These are phyloP conservation scores for Penicillium hordei DNA, from an alignment of 2,329 filamentous ascomycete species.

Conservation along the genomic window DNA sequence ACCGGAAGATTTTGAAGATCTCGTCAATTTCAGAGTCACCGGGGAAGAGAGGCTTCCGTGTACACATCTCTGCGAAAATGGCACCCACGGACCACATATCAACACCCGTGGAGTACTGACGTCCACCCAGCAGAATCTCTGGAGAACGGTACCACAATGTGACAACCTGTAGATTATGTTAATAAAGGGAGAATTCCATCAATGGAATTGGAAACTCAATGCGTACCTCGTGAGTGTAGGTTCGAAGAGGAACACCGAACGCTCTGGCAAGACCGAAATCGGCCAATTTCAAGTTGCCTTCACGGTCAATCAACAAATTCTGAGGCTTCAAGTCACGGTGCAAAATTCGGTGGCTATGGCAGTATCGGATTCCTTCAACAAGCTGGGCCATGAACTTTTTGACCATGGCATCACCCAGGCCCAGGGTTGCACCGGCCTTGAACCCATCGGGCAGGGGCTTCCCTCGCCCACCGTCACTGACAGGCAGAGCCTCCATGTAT, in stretches of 20 bases:
- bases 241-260: conserved; percentile 85
- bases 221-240: conserved; percentile 81
- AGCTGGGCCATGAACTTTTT: conserved; percentile 93
- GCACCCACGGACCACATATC: conserved; percentile 96
- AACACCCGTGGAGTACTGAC: conserved; percentile 89
- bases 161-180: conserved; percentile 61
- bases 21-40: conserved; percentile 92
- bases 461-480: conserved; percentile 79
- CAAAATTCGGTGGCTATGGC: conserved; percentile 81
- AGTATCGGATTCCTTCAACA: conserved; percentile 80
- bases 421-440: conserved; percentile 63
- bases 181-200: not conserved
- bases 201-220: not conserved
- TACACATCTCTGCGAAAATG: conserved; percentile 97
- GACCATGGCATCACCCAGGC: conserved; percentile 75
- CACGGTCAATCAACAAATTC: conserved; percentile 80
- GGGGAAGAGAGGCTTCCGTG: conserved; percentile 85
- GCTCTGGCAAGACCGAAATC: conserved; percentile 88
- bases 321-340: conserved; percentile 90
- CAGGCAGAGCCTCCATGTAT: conserved; percentile 89
- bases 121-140: conserved; percentile 84
- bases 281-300: conserved; percentile 85
- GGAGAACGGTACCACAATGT: conserved; percentile 91
- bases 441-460: conserved; percentile 81
- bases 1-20: conserved; percentile 94